phyloP scores from a whole-genome alignment of 352 stramenopile genomes.

The Phytophthora syringae region DNA sequence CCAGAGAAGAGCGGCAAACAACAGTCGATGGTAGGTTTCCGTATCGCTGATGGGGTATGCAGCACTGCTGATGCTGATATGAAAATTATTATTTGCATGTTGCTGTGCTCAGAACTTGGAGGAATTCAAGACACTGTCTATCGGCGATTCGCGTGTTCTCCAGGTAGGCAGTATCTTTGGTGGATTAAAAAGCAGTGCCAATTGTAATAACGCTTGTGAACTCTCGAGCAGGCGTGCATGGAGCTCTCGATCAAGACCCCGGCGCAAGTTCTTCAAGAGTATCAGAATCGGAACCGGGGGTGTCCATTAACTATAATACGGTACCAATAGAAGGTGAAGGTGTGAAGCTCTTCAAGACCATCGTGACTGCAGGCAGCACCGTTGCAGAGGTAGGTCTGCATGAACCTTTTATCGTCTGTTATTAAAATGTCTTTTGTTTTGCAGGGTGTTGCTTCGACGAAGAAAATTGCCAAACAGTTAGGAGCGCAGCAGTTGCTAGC shows the following conservation, averaged over 20 bases:
- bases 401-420: not conserved
- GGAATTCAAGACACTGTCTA: slow-evolving; percentile 72
- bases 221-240: slow-evolving; percentile 60
- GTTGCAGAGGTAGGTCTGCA: slow-evolving; percentile 64
- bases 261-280: slow-evolving; percentile 87
- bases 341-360: slow-evolving; percentile 83
- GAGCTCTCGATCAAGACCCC: slow-evolving; percentile 83
- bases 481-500: slow-evolving; percentile 74
- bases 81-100: not conserved
- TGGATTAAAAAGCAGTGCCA: not conserved
- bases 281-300: slow-evolving; percentile 83
- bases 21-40: slow-evolving; percentile 41
- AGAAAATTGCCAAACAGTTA: slow-evolving; percentile 85
- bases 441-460: slow-evolving; percentile 76
- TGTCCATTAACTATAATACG: slow-evolving; percentile 87
- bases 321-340: slow-evolving; percentile 56
- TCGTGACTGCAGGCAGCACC: slow-evolving; percentile 69
- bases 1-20: slow-evolving; percentile 20
- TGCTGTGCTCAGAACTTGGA: slow-evolving; percentile 47
- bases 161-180: slow-evolving; percentile 44
- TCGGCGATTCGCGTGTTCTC: slow-evolving; percentile 68
- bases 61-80: not conserved
- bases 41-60: not conserved
- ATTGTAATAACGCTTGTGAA: slow-evolving; percentile 3
- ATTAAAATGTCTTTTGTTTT: slow-evolving; percentile 14